phyloP scores from a whole-genome alignment of 1,284 basidiomycete genomes.

The Apiotrichum siamense region DNA sequence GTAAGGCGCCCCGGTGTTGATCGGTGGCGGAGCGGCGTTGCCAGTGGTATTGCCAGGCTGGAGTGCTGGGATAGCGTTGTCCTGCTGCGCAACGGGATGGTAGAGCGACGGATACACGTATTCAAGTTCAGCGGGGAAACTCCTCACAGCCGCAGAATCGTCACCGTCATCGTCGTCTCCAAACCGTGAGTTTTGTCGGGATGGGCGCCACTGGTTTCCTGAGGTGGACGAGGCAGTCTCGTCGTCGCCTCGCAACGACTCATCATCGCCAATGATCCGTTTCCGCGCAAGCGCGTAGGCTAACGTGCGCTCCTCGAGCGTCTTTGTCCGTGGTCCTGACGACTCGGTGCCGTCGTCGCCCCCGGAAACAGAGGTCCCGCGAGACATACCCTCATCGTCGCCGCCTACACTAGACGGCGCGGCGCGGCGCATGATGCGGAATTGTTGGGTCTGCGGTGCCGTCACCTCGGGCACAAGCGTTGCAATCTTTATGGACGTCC shows the following conservation, averaged over 20 bases:
- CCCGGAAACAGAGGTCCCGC: slow-evolving; percentile 15
- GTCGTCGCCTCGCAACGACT: slow-evolving; percentile 4
- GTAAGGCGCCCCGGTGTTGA: slow-evolving; percentile 1
- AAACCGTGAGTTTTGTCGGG: slow-evolving; percentile 12
- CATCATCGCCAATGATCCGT: slow-evolving; percentile 34
- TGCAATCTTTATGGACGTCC: slow-evolving; percentile 15
- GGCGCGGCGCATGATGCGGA: slow-evolving; percentile 39
- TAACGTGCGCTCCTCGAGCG: slow-evolving; percentile 39
- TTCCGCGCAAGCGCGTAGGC: slow-evolving; percentile 37
- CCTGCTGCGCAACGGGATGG: slow-evolving; percentile 19
- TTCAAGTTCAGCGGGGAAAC: slow-evolving; percentile 21
- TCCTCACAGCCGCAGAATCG: slow-evolving; percentile 31
- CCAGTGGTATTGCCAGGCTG: neutral
- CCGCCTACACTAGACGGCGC: slow-evolving; percentile 10
- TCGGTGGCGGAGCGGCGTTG: neutral
- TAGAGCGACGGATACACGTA: slow-evolving; percentile 37
- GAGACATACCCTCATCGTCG: slow-evolving; percentile 14
- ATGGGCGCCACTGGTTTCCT: slow-evolving; percentile 8
- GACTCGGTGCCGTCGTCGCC: slow-evolving; percentile 17
- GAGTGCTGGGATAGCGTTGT: neutral
- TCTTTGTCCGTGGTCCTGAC: slow-evolving; percentile 19
- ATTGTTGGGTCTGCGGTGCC: slow-evolving; percentile 25
- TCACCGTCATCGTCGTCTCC: slow-evolving; percentile 29
- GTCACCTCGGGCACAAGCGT: slow-evolving; percentile 15
- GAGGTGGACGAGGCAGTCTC: slow-evolving; percentile 10